These are phyloP conservation scores for Coffea eugenioides DNA, from an alignment of 257 asterid species.

Conservation along the genomic window DNA sequence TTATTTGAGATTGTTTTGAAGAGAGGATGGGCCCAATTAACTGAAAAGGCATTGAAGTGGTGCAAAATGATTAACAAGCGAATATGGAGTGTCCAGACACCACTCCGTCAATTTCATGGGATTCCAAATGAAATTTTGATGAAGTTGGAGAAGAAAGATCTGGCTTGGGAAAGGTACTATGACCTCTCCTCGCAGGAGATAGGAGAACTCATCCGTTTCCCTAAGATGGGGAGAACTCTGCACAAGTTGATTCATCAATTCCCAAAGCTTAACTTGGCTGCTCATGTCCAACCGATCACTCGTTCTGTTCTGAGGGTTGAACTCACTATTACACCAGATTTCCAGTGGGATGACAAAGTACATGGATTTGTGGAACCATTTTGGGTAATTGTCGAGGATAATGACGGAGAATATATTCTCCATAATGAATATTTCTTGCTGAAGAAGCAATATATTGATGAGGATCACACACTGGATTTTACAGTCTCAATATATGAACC, in stretches of 20 bases:
- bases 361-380: slow-evolving; percentile 50
- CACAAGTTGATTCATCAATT: slow-evolving; percentile 43
- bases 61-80: slow-evolving; percentile 44
- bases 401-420: slow-evolving; percentile 39
- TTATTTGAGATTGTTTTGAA: slow-evolving; percentile 41
- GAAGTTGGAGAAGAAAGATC: slow-evolving; percentile 41
- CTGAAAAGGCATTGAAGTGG: slow-evolving; percentile 49
- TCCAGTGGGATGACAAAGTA: slow-evolving; percentile 43
- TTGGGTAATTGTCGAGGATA: slow-evolving; percentile 46
- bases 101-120: slow-evolving; percentile 47
- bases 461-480: slow-evolving; percentile 39
- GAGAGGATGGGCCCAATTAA: slow-evolving; percentile 45
- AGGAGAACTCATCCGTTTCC: slow-evolving; percentile 37
- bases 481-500: slow-evolving; percentile 45
- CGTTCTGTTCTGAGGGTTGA: slow-evolving; percentile 44
- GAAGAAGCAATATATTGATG: slow-evolving; percentile 44
- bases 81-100: slow-evolving; percentile 52
- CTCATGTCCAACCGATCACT: slow-evolving; percentile 46
- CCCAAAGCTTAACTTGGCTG: slow-evolving; percentile 41
- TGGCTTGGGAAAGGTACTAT: slow-evolving; percentile 45
- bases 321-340: slow-evolving; percentile 42
- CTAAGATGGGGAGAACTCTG: slow-evolving; percentile 37
- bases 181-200: slow-evolving; percentile 40
- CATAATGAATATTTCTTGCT: slow-evolving; percentile 44
- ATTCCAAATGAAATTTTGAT: slow-evolving; percentile 38